Evolutionary conservation across 202 grass and related monocot species (phyloP).

Genomic region (Schoenoplectus triqueter): DNA sequence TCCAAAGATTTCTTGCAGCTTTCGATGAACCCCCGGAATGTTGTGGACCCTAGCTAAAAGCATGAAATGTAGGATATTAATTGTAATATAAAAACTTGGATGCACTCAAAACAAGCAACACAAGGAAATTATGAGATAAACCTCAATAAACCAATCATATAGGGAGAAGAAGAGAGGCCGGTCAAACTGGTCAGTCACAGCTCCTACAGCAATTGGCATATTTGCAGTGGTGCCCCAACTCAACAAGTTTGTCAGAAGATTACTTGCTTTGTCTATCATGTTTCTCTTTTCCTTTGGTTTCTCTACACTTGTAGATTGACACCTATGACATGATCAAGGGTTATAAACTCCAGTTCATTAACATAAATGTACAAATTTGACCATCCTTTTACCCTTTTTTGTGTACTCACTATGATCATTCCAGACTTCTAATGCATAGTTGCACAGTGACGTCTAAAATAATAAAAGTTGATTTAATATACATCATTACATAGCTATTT

Average conservation of each 20-base stretch:
- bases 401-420: neutral
- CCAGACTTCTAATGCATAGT: no score
- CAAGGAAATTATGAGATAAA: constrained; percentile 11
- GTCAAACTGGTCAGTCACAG: constrained; percentile 86
- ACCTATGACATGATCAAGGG: constrained; percentile 49
- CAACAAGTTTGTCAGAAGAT: constrained; percentile 87
- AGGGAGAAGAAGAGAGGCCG: constrained; percentile 97
- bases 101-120: neutral
- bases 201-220: constrained; percentile 89
- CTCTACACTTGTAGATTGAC: constrained; percentile 78
- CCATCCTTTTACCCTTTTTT: no score
- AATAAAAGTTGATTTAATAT: no score
- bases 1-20: neutral
- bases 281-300: constrained; percentile 71
- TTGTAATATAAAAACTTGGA: constrained; percentile 6
- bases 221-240: constrained; percentile 58
- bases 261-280: constrained; percentile 89
- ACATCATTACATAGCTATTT: no score
- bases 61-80: neutral
- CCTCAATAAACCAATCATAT: constrained; percentile 92
- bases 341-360: neutral
- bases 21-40: neutral
- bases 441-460: no score
- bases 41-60: neutral
- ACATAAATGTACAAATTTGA: neutral